Base-by-base conservation (phyloP, 2,329 filamentous ascomycete genomes). In the Dryadomyces quercivorus region DNA sequence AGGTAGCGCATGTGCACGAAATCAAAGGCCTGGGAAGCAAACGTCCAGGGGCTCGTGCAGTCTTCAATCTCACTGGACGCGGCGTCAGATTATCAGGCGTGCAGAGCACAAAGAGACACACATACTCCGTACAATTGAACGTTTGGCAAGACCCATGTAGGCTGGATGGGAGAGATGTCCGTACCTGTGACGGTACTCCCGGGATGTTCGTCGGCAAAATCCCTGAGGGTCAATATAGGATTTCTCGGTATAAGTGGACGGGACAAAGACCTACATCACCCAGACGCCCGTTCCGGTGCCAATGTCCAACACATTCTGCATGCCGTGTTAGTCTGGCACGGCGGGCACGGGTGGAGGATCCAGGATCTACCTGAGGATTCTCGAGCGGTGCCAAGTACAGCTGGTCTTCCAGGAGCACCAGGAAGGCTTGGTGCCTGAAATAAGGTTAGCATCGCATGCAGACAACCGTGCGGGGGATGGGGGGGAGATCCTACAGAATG, bases 1-100 rank as follows among this genome's bases (percentile, higher is more conserved):
- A 82, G 67, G 58, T 76, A 69, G 50, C 75, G 73, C 7, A 75
- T 75, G 63, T 82, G 80, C 56, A 84, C 74, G 60, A 75, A 81
- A 65, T 84, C 80, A 60, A 81, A 77, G 18, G 58, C 55, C 54
- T 55, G 70, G 59, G 57, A 74, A 57, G 55, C 26, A 62, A 68
- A 79, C 65, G 68, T 81, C 70, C 70, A 74, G 0, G 67, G 66
- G 5, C 62, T 70, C 57, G 78, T 78, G 45, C 78, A 76, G 61
- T 86, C 81, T 61, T 85, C 82, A 47, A 85, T 75, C 57, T 82
- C 60, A 52, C 63, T 63, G 36, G 12, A 31, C 26, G 26, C 4
- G 4, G 36, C 10, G 36, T 40, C 36, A 40, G 36, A 3, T 8
- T 8, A 31, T 31, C 26, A 4, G 26, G 26, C 8, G 26, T 31